Evolutionary conservation across 306 rosid species (phyloP).

Genomic region (Mimosa bimucronata): DNA sequence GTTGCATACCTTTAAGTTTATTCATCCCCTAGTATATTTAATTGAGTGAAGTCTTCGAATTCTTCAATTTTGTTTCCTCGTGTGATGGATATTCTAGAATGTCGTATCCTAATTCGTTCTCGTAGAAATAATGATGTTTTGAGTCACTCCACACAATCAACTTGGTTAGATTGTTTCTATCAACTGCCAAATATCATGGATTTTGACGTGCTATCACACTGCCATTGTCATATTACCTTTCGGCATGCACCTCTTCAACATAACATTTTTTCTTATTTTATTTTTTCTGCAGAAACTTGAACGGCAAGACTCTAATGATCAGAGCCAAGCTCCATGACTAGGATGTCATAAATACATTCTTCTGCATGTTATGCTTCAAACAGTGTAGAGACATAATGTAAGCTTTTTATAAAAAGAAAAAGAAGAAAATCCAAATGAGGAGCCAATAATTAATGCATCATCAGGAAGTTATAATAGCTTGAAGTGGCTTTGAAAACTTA

Average conservation of each 20-base stretch:
- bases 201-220: neutral
- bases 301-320: slow-evolving; percentile 46
- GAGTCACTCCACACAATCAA: no score
- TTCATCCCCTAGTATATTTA: neutral
- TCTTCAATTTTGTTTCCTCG: neutral
- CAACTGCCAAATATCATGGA: neutral
- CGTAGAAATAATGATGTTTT: no score
- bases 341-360: neutral
- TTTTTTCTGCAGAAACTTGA: slow-evolving; percentile 60
- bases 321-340: slow-evolving; percentile 42
- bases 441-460: slow-evolving; percentile 37
- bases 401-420: neutral
- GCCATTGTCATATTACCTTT: slow-evolving; percentile 7
- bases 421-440: neutral
- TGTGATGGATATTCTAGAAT: neutral
- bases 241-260: slow-evolving; percentile 21
- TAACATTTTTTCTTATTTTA: neutral
- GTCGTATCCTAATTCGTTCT: neutral
- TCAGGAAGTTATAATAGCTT: slow-evolving; percentile 24
- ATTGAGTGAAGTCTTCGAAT: neutral
- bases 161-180: neutral
- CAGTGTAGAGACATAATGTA: slow-evolving; percentile 35
- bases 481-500: slow-evolving; percentile 5
- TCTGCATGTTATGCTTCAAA: slow-evolving; percentile 24
- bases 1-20: no score